These are phyloP conservation scores for Chalciporus pseudorubinellus DNA, from an alignment of 768 basidiomycete species.

Conservation along the genomic window DNA sequence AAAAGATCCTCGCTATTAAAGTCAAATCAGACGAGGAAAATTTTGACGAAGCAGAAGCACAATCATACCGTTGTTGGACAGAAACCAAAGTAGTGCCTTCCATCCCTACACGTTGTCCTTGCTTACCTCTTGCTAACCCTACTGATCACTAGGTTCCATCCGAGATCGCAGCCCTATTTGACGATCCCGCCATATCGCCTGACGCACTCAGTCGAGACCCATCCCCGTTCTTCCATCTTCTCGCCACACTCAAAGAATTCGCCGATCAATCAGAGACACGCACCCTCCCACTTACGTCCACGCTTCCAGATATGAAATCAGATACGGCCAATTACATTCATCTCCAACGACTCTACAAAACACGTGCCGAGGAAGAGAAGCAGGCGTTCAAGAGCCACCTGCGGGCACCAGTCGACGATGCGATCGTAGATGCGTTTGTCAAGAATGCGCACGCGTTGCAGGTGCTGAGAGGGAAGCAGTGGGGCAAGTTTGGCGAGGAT, in stretches of 20 bases:
- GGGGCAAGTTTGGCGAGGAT: slow-evolving; percentile 56
- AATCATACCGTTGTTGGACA: slow-evolving; percentile 81
- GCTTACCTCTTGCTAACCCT: not conserved
- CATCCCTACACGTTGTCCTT: not conserved
- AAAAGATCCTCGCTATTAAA: slow-evolving; percentile 57
- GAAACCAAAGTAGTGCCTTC: slow-evolving; percentile 40
- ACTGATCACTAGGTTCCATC: slow-evolving; percentile 52
- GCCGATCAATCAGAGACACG: slow-evolving; percentile 49
- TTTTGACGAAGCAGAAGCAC: slow-evolving; percentile 90
- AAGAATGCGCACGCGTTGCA: slow-evolving; percentile 77
- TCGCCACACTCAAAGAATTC: slow-evolving; percentile 71
- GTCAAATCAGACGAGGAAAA: slow-evolving; percentile 91
- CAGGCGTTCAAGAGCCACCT: slow-evolving; percentile 50
- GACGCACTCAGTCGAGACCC: slow-evolving; percentile 43
- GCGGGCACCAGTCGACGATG: slow-evolving; percentile 45
- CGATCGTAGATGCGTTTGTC: slow-evolving; percentile 66
- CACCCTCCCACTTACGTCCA: slow-evolving; percentile 78
- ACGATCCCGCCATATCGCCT: slow-evolving; percentile 50
- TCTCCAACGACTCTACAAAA: slow-evolving; percentile 83
- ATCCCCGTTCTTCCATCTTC: slow-evolving; percentile 75
- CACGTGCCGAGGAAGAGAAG: slow-evolving; percentile 71
- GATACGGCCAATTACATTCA: slow-evolving; percentile 80
- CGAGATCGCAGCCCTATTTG: slow-evolving; percentile 63
- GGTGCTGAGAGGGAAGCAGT: slow-evolving; percentile 60
- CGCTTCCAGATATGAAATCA: slow-evolving; percentile 95